Base-by-base conservation (phyloP, 768 basidiomycete genomes). In the Amanita fuliginea region DNA sequence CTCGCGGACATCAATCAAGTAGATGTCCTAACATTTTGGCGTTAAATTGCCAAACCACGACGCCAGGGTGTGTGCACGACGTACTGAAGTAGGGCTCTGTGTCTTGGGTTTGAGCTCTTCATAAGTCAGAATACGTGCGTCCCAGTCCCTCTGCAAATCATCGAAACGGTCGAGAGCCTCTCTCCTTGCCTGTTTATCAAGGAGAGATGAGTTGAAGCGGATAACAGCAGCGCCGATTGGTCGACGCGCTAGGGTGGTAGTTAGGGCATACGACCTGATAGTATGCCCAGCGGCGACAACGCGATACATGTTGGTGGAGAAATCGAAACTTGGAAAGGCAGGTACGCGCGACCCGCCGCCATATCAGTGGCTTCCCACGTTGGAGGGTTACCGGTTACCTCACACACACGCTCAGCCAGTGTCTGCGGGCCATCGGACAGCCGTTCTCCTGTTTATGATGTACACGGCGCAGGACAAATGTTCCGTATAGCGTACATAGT, bases 1-100 rank as follows among this genome's bases (percentile, higher is more conserved):
- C 63, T 96, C 94, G 18, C 95, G 82, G n/a, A 97, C 94, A 58
- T 95, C 92, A 56, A 90, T 81, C 40, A 90, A 61, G 60, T 81
- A 87, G 4, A 76, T 70, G 52, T 83, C 71, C 87, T 90, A 53
- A 28, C 24, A 26, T 16, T 22, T n/a, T 4, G n/a, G 46, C 42
- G 50, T 56, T 44, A 41, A 21, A 4, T 5, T 8, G n/a, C 32
- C 46, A 40, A 26, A 50, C 59, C 47, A 37, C 53, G 18, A 35
- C 9, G 47, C 30, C 46, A 48, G n/a, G n/a, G 19, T 39, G 51
- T 39, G 49, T 34, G n/a, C 3, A 30, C 21, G 24, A 61, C 65
- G 49, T 56, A 87, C 87, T 2, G 73, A 64, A 47, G 80, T 77
- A 3, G 95, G 95, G 56, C 78, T 82, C 56, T 80, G 64, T 0